Base-by-base conservation (phyloP, 75 land plant species). In the Larix kaempferi region DNA sequence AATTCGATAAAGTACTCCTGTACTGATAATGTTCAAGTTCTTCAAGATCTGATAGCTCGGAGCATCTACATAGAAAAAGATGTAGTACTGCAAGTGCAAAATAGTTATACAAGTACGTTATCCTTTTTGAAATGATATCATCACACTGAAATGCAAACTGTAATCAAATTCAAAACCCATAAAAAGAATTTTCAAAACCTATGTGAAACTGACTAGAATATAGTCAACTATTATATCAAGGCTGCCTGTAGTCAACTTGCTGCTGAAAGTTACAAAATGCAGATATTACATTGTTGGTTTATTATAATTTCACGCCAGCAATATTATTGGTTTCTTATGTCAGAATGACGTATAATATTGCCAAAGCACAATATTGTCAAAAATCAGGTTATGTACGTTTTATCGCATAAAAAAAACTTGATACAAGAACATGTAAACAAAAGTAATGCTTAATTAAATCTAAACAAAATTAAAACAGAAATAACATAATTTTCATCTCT, bases 21-120 rank as follows among this genome's bases (percentile, higher is more conserved):
- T 94, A 75, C 89, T 90, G 76, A 94, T 92, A 27, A 94, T 94
- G 77, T 94, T 94, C 29, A 94, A 75, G 67, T 94, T 94, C 83
- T 94, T 94, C 78, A 94, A 75, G 61, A 94, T 92, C 80, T 94
- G 98, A 74, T 94, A 94, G n/a, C 91, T 90, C 10, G 98, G 98
- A 13, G 98, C 95, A 82, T 94, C 98, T 67, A 94, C 98, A 80
- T 93, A 94, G 5, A 94, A 85, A 81, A 94, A 94, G 71, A 94
- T 92, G 78, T 94, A 94, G 80, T 94, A 94, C 98, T 94, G 87
- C 35, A 85, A 61, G 61, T 49, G 64, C 49, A 33, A 72, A 49
- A 74, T 66, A 52, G 58, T 62, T 15, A 79, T 26, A 15, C 29
- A 54, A 67, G 4, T 39, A 1, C 22, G 54, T 73, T 26, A 78